phyloP scores from a whole-genome alignment of 1,139 yeast species.

The Sugiyamaella grinbergsii region DNA sequence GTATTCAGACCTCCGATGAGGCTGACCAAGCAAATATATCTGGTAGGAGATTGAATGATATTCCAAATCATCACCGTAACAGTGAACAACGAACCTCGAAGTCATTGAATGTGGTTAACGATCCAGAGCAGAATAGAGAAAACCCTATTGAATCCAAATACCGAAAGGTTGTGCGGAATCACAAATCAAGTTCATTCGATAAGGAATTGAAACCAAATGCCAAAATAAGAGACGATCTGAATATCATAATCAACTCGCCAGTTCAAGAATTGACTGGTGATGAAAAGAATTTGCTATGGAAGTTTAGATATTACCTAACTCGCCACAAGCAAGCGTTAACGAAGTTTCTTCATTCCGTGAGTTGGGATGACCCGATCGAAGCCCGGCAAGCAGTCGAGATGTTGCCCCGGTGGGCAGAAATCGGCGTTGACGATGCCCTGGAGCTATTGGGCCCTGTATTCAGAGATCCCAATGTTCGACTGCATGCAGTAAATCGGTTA shows the following conservation, averaged over 20 bases:
- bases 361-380: slow-evolving; percentile 85
- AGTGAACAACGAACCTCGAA: neutral
- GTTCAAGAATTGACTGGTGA: slow-evolving; percentile 77
- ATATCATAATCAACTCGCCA: slow-evolving; percentile 71
- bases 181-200: slow-evolving; percentile 74
- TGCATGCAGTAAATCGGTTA: slow-evolving; percentile 85
- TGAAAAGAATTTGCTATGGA: slow-evolving; percentile 90
- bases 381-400: slow-evolving; percentile 71
- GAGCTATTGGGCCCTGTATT: slow-evolving; percentile 81
- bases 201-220: slow-evolving; percentile 89
- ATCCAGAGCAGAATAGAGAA: slow-evolving; percentile 63
- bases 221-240: slow-evolving; percentile 71
- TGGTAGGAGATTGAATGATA: too few relatives aligned
- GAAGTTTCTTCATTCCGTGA: slow-evolving; percentile 81
- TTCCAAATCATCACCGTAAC: slow-evolving; percentile 31
- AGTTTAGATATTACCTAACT: slow-evolving; percentile 81
- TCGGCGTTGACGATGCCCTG: slow-evolving; percentile 89
- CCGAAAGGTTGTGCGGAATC: slow-evolving; percentile 79
- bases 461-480: slow-evolving; percentile 58
- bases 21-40: too few relatives aligned
- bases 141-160: slow-evolving; percentile 90
- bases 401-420: slow-evolving; percentile 64
- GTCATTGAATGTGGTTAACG: slow-evolving; percentile 47
- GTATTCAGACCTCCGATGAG: neutral
- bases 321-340: slow-evolving; percentile 76